Conservation (phyloP, 805 yeast genomes). For the Teunomyces gatunensis region DNA sequence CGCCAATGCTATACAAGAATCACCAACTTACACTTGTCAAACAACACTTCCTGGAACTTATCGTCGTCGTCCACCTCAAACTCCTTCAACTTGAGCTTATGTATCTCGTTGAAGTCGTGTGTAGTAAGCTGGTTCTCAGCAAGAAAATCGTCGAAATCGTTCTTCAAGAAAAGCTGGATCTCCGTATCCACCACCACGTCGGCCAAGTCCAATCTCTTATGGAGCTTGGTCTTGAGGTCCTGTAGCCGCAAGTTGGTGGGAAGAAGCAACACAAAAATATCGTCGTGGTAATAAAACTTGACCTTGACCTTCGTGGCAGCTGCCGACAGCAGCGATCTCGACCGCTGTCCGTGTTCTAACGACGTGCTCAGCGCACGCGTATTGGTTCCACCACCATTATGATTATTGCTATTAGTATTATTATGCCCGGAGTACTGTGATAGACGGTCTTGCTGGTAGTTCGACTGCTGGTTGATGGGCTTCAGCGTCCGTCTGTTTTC, state of each 20-base stretch:
- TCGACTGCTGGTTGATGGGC: conserved; percentile 38
- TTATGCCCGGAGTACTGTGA: conserved; percentile 45
- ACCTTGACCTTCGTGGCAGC: conserved; percentile 48
- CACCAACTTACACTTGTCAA: conserved; percentile 44
- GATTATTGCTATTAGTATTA: conserved; percentile 19
- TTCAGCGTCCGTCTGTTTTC: conserved; percentile 23
- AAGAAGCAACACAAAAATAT: conserved; percentile 69
- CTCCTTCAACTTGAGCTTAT: conserved; percentile 24
- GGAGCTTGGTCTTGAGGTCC: conserved; percentile 51
- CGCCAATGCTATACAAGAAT: conserved; percentile 16
- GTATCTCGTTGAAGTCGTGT: conserved; percentile 26
- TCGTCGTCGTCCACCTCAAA: conserved; percentile 40
- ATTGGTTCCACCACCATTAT: conserved; percentile 12
- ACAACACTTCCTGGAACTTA: conserved; percentile 37
- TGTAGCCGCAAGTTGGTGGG: conserved; percentile 46
- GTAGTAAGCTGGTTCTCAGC: conserved; percentile 27
- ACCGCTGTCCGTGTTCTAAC: conserved; percentile 13
- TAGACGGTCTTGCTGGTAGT: conserved; percentile 50
- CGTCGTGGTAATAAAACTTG: conserved; percentile 76
- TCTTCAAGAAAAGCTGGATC: conserved; percentile 38
- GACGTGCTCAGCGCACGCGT: not conserved
- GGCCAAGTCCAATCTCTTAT: conserved; percentile 44
- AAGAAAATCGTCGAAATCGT: conserved; percentile 41
- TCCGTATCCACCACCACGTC: conserved; percentile 9
- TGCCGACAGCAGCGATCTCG: conserved; percentile 12